A percentile compares a stretch with the other conserved stretches of the same genome.
Conservation (phyloP, 495 filamentous ascomycete species). For the Aspergillus ellipticus region DNA sequence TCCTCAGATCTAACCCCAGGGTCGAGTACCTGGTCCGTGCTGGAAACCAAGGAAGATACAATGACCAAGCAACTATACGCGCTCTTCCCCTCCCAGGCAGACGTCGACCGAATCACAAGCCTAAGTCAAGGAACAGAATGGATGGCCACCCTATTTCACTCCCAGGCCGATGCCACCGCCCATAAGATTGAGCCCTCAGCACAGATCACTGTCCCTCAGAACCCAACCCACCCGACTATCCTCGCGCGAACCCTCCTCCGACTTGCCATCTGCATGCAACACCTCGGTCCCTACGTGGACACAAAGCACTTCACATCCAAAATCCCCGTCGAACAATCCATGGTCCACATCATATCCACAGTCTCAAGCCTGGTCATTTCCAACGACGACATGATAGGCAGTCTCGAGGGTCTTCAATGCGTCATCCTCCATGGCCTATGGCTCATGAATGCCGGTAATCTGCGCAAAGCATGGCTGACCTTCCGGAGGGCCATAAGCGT, state of each 20-base stretch:
- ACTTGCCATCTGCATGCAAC: constrained; percentile 3
- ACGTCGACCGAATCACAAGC: neutral
- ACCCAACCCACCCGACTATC: neutral
- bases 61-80: neutral
- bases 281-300: neutral
- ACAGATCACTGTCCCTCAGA: neutral
- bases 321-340: neutral
- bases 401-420: neutral
- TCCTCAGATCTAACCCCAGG: neutral
- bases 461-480: constrained; percentile 1
- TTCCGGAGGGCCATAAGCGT: neutral
- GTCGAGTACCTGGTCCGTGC: neutral
- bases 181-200: neutral
- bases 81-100: neutral
- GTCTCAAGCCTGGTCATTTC: neutral
- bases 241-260: neutral
- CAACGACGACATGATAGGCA: neutral
- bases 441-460: neutral
- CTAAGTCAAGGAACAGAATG: neutral
- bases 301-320: neutral
- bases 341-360: neutral
- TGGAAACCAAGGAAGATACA: neutral
- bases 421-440: neutral
- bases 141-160: neutral
- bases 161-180: neutral